Evolutionary conservation across 2,329 filamentous ascomycete species (phyloP).

Genomic region (Colletotrichum spaethianum): DNA sequence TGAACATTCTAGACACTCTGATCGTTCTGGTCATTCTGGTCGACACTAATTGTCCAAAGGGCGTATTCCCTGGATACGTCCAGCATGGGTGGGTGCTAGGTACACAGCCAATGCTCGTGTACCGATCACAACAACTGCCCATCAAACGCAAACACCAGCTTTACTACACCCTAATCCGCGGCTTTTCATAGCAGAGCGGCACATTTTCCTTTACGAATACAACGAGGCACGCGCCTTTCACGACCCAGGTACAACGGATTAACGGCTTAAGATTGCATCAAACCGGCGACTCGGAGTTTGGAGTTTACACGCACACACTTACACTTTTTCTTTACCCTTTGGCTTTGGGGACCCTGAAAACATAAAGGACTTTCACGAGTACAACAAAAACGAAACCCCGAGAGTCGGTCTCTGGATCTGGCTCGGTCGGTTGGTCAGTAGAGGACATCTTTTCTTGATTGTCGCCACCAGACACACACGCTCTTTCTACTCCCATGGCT

Average conservation of each 20-base stretch:
- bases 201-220: slow-evolving; percentile 31
- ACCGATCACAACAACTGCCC: neutral
- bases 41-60: slow-evolving; percentile 22
- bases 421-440: slow-evolving; percentile 28
- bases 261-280: slow-evolving; percentile 43
- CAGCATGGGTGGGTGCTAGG: no score
- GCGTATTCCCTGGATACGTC: neutral
- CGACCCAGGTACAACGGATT: slow-evolving; percentile 38
- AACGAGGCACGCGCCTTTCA: slow-evolving; percentile 32
- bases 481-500: slow-evolving; percentile 1
- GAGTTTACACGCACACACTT: slow-evolving; percentile 27
- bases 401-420: slow-evolving; percentile 31
- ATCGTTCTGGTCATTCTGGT: slow-evolving; percentile 12
- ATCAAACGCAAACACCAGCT: neutral
- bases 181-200: neutral
- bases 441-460: slow-evolving; percentile 4
- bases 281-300: slow-evolving; percentile 41
- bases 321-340: slow-evolving; percentile 25
- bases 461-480: slow-evolving; percentile 2
- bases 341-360: slow-evolving; percentile 21
- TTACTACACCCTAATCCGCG: slow-evolving; percentile 25
- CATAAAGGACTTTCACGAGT: slow-evolving; percentile 25
- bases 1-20: neutral
- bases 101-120: neutral
- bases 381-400: slow-evolving; percentile 25